These are phyloP conservation scores for Sphaerulina populicola DNA, from an alignment of 2,329 filamentous ascomycete genomes.

Conservation along the genomic window DNA sequence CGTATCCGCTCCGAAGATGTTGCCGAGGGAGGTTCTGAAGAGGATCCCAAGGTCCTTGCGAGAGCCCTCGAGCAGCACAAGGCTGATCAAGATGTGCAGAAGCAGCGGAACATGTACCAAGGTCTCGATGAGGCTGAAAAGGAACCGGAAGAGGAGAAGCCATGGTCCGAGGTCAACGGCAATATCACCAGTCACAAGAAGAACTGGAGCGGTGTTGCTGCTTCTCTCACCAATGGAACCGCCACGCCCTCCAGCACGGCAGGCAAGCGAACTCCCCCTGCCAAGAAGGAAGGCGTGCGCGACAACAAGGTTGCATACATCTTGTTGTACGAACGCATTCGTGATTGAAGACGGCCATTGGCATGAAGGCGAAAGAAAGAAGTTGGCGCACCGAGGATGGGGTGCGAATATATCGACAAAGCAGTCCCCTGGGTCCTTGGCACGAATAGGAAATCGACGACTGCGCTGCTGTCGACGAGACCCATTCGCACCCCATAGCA, in stretches of 20 bases:
- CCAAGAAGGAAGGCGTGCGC: conserved; percentile 48
- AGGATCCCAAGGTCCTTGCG: conserved; percentile 62
- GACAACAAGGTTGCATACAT: conserved; percentile 98
- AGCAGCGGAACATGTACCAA: conserved; percentile 64
- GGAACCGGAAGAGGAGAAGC: conserved; percentile 54
- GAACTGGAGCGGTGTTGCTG: conserved; percentile 53
- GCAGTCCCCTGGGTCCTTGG: not conserved
- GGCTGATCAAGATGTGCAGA: conserved; percentile 39
- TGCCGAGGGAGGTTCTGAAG: conserved; percentile 73
- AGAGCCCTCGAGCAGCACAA: conserved; percentile 60
- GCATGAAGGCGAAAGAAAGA: not conserved
- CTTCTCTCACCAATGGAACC: conserved; percentile 46
- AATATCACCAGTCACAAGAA: conserved; percentile 35
- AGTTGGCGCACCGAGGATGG: not conserved
- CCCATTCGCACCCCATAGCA: too few species aligned
- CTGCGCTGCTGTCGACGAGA: too few species aligned
- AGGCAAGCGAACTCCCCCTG: conserved; percentile 48
- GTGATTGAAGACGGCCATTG: conserved; percentile 3
- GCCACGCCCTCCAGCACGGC: conserved; percentile 45
- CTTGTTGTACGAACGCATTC: conserved; percentile 68
- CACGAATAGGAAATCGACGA: not conserved
- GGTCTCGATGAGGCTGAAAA: conserved; percentile 56
- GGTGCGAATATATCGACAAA: conserved; percentile 1
- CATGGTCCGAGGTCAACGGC: conserved; percentile 81
- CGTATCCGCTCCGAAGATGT: conserved; percentile 82